Conservation (phyloP, 345 rosid species). For the Noccaea caerulescens region DNA sequence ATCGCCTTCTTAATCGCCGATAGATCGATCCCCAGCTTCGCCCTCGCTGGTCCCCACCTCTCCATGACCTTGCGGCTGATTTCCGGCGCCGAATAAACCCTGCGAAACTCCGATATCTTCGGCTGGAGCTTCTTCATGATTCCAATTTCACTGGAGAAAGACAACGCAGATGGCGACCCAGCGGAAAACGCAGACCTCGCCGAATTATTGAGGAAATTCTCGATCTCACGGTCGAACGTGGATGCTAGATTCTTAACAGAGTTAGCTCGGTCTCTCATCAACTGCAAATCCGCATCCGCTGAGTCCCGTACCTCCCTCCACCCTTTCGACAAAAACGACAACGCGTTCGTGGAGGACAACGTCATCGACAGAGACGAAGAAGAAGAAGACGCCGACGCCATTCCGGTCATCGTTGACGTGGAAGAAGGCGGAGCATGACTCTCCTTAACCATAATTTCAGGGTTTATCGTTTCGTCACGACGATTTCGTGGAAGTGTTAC, state of each 20-base stretch:
- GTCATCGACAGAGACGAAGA: slow-evolving; percentile 48
- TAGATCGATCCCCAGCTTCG: slow-evolving; percentile 73
- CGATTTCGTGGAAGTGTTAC: slow-evolving; percentile 33
- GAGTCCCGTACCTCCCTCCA: slow-evolving; percentile 94
- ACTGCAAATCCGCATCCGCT: slow-evolving; percentile 89
- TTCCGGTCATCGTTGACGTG: slow-evolving; percentile 26
- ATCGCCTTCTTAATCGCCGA: slow-evolving; percentile 82
- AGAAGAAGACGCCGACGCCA: slow-evolving; percentile 1
- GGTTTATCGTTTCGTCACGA: slow-evolving; percentile 39
- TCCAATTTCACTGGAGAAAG: slow-evolving; percentile 59
- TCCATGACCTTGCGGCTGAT: slow-evolving; percentile 83
- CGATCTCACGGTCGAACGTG: slow-evolving; percentile 84
- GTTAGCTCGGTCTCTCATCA: slow-evolving; percentile 83
- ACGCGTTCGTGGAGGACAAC: slow-evolving; percentile 60
- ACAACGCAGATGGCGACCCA: slow-evolving; percentile 49
- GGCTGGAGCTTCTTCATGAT: slow-evolving; percentile 91
- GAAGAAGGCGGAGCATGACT: slow-evolving; percentile 45
- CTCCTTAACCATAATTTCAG: slow-evolving; percentile 52
- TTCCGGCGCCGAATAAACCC: slow-evolving; percentile 93
- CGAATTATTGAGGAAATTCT: slow-evolving; percentile 69
- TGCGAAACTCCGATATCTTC: slow-evolving; percentile 80
- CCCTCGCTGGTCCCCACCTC: slow-evolving; percentile 75
- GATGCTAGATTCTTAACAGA: slow-evolving; percentile 84
- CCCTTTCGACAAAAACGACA: slow-evolving; percentile 80
- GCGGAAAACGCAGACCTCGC: slow-evolving; percentile 67